phyloP scores from a whole-genome alignment of 768 basidiomycete genomes.

The Lentinula aciculospora region DNA sequence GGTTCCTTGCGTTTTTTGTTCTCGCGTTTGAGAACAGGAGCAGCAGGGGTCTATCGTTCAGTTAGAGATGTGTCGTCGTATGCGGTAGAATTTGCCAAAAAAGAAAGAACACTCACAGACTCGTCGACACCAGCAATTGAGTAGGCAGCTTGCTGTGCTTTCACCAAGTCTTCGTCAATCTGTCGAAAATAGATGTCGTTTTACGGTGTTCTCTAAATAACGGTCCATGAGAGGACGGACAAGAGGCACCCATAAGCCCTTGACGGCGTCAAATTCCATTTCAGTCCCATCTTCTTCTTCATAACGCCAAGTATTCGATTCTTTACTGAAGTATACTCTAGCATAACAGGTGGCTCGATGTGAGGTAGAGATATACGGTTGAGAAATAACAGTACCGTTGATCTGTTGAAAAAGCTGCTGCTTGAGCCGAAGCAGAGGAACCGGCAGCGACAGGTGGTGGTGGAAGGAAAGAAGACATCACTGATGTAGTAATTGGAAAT shows the following conservation, averaged over 20 bases:
- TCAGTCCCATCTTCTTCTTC: conserved; percentile 91
- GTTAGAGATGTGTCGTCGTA: conserved; percentile 2
- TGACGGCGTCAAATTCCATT: conserved; percentile 78
- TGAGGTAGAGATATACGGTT: neutral
- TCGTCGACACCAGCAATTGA: conserved; percentile 92
- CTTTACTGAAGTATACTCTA: conserved; percentile 74
- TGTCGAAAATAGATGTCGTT: conserved; percentile 22
- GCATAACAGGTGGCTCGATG: neutral
- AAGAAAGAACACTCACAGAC: conserved; percentile 57
- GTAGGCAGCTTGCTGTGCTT: conserved; percentile 93
- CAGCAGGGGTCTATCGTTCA: conserved; percentile 67
- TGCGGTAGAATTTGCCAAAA: too few species aligned
- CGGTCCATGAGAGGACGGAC: conserved; percentile 42
- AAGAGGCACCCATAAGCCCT: conserved; percentile 77
- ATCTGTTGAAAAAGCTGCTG: conserved; percentile 73
- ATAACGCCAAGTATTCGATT: conserved; percentile 75
- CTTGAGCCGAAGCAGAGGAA: conserved; percentile 49
- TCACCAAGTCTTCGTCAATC: conserved; percentile 84
- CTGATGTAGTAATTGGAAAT: neutral
- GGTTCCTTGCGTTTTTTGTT: conserved; percentile 77
- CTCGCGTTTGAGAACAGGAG: conserved; percentile 74
- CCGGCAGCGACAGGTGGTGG: conserved; percentile 47
- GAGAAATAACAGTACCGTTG: conserved; percentile 41
- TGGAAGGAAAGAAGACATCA: conserved; percentile 27
- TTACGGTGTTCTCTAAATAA: neutral